phyloP scores from a whole-genome alignment of 2,329 filamentous ascomycete genomes.

The Diaporthe nobilis region DNA sequence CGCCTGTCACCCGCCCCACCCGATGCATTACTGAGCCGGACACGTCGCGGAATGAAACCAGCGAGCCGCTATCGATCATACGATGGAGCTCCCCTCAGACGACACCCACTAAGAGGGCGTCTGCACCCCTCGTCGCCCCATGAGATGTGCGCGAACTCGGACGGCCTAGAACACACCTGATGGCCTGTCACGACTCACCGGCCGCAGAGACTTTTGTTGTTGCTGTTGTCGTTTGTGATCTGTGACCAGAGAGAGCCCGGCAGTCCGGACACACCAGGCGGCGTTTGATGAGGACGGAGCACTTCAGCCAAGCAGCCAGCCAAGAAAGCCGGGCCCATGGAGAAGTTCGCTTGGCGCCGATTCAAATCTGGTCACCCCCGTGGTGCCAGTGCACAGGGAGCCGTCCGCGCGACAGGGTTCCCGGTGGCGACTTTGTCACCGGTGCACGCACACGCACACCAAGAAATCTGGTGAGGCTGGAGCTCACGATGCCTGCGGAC shows the following conservation, averaged over 20 bases:
- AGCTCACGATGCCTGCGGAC: constrained; percentile 15
- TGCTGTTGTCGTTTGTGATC: background rate
- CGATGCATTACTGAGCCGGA: constrained; percentile 22
- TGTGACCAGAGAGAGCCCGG: background rate
- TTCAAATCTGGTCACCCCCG: constrained; percentile 17
- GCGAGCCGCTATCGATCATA: constrained; percentile 31
- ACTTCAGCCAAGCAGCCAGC: background rate
- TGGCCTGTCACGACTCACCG: background rate
- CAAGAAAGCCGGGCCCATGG: background rate
- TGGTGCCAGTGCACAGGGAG: constrained; percentile 4
- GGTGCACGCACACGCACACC: background rate
- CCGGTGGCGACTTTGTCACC: constrained; percentile 30
- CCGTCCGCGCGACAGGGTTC: constrained; percentile 9
- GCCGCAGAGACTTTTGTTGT: background rate
- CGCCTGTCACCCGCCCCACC: constrained; percentile 33
- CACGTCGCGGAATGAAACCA: constrained; percentile 35
- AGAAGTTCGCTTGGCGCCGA: constrained; percentile 7
- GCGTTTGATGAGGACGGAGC: background rate
- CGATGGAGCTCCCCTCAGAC: constrained; percentile 28
- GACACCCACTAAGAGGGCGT: constrained; percentile 26
- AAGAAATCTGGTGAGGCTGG: constrained; percentile 15
- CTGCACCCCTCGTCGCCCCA: constrained; percentile 21
- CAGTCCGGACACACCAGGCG: background rate
- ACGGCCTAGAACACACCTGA: constrained; percentile 9
- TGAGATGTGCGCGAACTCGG: constrained; percentile 17